phyloP scores from a whole-genome alignment of 106 monocot species.

The Phalaenopsis equestris region DNA sequence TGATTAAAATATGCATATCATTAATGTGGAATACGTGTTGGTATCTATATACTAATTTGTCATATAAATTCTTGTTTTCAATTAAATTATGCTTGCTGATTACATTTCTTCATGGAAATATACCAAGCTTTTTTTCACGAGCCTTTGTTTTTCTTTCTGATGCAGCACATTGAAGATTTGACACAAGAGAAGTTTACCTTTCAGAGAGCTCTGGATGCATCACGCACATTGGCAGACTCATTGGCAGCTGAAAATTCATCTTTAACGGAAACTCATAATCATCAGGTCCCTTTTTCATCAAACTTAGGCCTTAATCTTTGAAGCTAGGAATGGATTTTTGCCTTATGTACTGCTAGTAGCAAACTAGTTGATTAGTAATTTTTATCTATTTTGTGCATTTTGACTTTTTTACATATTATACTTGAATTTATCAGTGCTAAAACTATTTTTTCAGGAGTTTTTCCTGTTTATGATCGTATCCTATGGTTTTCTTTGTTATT shows the following conservation, averaged over 20 bases:
- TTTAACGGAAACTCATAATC: constrained; percentile 79
- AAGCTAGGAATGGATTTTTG: neutral
- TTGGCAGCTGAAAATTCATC: constrained; percentile 91
- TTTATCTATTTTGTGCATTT: neutral
- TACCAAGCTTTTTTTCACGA: neutral
- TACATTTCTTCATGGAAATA: neutral
- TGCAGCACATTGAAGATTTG: constrained; percentile 96
- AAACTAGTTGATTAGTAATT: constrained; percentile 1
- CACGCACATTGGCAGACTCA: constrained; percentile 56
- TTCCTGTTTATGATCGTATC: neutral
- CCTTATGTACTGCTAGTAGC: neutral
- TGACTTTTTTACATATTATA: neutral
- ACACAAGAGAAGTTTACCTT: constrained; percentile 91
- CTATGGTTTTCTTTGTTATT: neutral
- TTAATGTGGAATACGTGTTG: neutral
- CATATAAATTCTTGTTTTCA: neutral
- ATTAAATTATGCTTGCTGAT: neutral
- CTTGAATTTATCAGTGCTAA: neutral
- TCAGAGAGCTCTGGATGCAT: constrained; percentile 86
- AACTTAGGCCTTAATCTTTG: neutral
- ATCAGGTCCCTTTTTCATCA: constrained; percentile 48
- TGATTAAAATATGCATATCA: neutral
- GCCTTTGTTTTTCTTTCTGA: constrained; percentile 5
- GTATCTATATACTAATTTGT: neutral
- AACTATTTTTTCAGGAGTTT: neutral